Base-by-base conservation (phyloP, 1,284 basidiomycete genomes). In the Rhodofomes roseus region DNA sequence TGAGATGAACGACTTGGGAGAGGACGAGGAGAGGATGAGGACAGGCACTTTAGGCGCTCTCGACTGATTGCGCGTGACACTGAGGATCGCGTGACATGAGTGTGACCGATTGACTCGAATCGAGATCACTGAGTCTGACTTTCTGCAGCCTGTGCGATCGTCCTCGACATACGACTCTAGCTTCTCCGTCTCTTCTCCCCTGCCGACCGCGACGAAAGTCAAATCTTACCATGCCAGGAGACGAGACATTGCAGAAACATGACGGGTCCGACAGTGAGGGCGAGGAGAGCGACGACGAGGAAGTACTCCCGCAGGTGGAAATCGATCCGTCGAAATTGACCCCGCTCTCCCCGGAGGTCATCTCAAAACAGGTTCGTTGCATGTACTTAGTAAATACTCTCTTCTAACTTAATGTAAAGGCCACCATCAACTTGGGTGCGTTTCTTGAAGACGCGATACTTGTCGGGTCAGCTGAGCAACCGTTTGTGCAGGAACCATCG, bases 331-430 rank as follows among this genome's bases (percentile, higher is more conserved):
- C 90, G 58, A 92, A 86, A 73, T 83, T 99, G 67, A 93, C 92
- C 54, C 93, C 96, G 54, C 82, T 98, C 59, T 93, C 91, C 52
- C 96, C 95, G 22, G 93, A 98, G 75, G 96, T 99, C 69, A 98
- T 99, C 73, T 90, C 91, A 67, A 97, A 96, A 82, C 96, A 99
- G 82, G 96, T 96, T 62, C 75, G 89, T 54, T 22, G 0, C 25
- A 16, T 25, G 16, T 34, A 14, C n/a, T 22, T 54, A 29, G 25
- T 18, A 29, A 2, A n/a, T 22, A 34, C 36, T 4, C 37, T 27
- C 22, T 54, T 51, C 60, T 69, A 18, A 64, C 27, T 5, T 14
- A 14, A 40, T 22, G 27, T 34, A 9, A 63, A 92, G 90, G 90
- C 92, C 25, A 94, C 92, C 22, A 94, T 94, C 64, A 93, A 93